Percentiles rank a stretch among this genome's conserved stretches.
These are phyloP conservation scores for Coccomyxa sp. DNA, from an alignment of 139 green algal species.

Conservation along the genomic window DNA sequence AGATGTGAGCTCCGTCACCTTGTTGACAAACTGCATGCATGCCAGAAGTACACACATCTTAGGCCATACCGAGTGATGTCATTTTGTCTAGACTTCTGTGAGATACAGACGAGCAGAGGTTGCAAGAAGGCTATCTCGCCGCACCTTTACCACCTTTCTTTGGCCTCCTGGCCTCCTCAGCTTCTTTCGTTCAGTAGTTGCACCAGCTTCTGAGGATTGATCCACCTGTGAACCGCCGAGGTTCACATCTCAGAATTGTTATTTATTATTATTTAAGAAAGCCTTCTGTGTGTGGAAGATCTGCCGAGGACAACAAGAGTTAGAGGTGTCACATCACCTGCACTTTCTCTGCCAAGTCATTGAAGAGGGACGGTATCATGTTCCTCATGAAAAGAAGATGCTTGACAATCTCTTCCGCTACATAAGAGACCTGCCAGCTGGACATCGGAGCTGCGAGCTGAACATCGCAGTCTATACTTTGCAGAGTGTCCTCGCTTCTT, in stretches of 20 bases:
- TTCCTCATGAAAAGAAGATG: slow-evolving; percentile 20
- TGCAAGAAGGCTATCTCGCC: too few relatives aligned
- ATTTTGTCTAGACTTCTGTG: too few relatives aligned
- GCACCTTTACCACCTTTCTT: too few relatives aligned
- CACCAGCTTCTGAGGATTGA: background rate
- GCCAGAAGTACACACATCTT: background rate
- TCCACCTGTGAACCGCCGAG: background rate
- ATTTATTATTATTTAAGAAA: background rate
- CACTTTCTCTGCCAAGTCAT: slow-evolving; percentile 7
- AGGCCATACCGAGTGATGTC: too few relatives aligned
- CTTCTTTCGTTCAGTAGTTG: background rate
- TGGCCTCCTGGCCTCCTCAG: too few relatives aligned
- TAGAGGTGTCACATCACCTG: background rate
- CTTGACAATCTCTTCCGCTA: slow-evolving; percentile 12
- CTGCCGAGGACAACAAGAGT: too few relatives aligned
- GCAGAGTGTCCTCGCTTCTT: background rate
- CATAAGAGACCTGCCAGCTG: too few relatives aligned
- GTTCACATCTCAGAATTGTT: too few relatives aligned
- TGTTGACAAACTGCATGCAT: slow-evolving; percentile 9
- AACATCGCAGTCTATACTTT: background rate
- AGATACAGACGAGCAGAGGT: too few relatives aligned
- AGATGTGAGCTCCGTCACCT: background rate
- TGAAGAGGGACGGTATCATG: slow-evolving; percentile 11
- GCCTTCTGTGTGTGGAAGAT: background rate
- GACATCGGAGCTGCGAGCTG: background rate